Conservation (phyloP, 2,329 filamentous ascomycete genomes). For the Cytospora chrysosperma region DNA sequence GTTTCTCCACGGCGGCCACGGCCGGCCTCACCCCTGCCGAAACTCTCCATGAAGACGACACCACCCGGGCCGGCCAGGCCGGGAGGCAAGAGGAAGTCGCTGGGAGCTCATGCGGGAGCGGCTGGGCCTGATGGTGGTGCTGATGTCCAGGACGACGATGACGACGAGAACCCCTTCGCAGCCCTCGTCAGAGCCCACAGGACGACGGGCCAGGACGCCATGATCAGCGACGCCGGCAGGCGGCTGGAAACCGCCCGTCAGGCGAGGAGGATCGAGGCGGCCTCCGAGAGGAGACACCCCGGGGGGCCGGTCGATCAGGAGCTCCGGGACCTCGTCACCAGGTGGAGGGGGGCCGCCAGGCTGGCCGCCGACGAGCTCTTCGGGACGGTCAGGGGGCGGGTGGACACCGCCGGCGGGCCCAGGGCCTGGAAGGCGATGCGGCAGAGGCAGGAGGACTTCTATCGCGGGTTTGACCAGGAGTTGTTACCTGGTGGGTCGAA, state of each 20-base stretch:
- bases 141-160: not conserved
- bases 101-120: not conserved
- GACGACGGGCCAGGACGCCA: slow-evolving; percentile 3
- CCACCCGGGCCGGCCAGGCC: not conserved
- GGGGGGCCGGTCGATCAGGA: slow-evolving; percentile 47
- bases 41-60: not conserved
- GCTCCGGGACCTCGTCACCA: slow-evolving; percentile 53
- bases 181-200: slow-evolving; percentile 13
- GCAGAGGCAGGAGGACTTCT: slow-evolving; percentile 22
- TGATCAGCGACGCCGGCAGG: slow-evolving; percentile 28
- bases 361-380: slow-evolving; percentile 55
- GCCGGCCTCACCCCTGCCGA: not conserved
- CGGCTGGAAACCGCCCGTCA: slow-evolving; percentile 42
- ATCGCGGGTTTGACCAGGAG: slow-evolving; percentile 16
- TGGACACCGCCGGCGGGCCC: slow-evolving; percentile 18
- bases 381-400: slow-evolving; percentile 25
- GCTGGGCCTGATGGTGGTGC: not conserved
- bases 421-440: slow-evolving; percentile 23
- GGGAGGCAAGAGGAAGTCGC: not conserved
- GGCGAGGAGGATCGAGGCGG: slow-evolving; percentile 48
- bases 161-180: slow-evolving; percentile 22
- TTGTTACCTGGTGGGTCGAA: not conserved
- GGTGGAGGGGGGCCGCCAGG: slow-evolving; percentile 61
- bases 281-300: slow-evolving; percentile 22
- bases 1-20: not conserved